Percentiles rank a stretch among this genome's conserved stretches.
These are phyloP conservation scores for Calonectria hongkongensis DNA, from an alignment of 2,329 filamentous ascomycete genomes.

Conservation along the genomic window DNA sequence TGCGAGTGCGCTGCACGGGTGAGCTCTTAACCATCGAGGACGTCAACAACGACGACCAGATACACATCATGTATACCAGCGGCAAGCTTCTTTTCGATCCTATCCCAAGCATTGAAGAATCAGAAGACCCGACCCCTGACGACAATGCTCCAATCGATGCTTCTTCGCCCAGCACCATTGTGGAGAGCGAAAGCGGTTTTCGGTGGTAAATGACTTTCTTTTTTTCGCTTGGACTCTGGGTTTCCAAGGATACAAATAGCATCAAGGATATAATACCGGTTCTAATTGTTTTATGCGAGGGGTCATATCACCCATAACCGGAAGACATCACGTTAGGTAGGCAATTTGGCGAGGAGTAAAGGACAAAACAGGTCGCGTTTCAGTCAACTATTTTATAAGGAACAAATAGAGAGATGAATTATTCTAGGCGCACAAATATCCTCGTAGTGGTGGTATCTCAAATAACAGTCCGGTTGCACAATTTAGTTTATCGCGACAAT, in stretches of 20 bases:
- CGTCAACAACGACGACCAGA: constrained; percentile 10
- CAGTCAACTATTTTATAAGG: background rate
- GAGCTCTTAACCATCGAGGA: constrained; percentile 43
- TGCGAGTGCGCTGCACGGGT: constrained; percentile 46
- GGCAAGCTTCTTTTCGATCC: constrained; percentile 51
- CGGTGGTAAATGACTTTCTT: constrained; percentile 30
- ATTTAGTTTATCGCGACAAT: background rate
- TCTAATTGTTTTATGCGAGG: background rate
- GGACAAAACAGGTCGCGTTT: too few species aligned
- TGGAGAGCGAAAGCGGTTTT: constrained; percentile 44
- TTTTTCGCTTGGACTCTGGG: background rate
- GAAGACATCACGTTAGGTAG: too few species aligned
- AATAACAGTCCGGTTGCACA: background rate
- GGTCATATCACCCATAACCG: too few species aligned
- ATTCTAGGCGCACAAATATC: constrained; percentile 4
- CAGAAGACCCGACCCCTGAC: background rate
- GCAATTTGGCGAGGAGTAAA: background rate
- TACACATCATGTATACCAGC: background rate
- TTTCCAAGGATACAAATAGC: background rate
- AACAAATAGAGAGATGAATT: background rate
- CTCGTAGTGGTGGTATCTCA: background rate
- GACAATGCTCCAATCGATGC: background rate
- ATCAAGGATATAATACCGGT: background rate
- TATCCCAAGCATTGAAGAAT: constrained; percentile 3
- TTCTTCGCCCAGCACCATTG: constrained; percentile 15